Evolutionary conservation across 1,284 basidiomycete species (phyloP), one percentile per base, ranked within the genome.

Genomic region (Mycocalia duriaeana): DNA sequence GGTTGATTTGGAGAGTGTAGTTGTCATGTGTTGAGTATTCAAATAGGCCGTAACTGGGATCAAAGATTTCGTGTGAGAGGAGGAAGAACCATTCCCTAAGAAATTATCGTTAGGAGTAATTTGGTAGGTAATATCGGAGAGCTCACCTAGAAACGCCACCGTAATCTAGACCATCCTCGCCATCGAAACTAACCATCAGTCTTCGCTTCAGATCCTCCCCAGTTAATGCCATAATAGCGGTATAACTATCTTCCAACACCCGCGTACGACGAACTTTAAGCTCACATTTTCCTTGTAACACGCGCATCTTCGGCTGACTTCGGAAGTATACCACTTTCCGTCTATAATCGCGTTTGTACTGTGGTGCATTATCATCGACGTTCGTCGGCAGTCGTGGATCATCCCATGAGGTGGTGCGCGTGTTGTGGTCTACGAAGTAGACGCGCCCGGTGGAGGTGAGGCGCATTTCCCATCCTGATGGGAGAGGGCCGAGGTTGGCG

Each of bases 1-100:
- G 94, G 69, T 97, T 97, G 71, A 97, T 95, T 71, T 97, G 94
- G 9, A 98, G 82, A 4, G 96, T 99, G 71, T 98, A 98, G 72
- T 98, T 98, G 78, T 98, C 96, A 68, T 97, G 94, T 11, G 96
- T 91, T 1, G 95, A 98, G 70, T 99, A 99, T 72, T 99, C 94
- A 70, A 99, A 99, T 38, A 99, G 75, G 57, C 96, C 96, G 69
- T 99, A 99, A 72, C 95, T 96, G n/a, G 94, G 94, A 68, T 95
- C 92, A 76, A 95, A 94, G 73, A 94, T 92, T 67, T 99, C 96
- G 71, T 99, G 96, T 25, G 94, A 97, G 46, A 99, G 79, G 47
- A 99, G 73, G 91, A 99, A 99, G 84, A 99, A 99, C 88, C 95
- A 98, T 73, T 99, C 95, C 75, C 94, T 92, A 61, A 14, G 42